Evolutionary conservation across 345 rosid genomes (phyloP).

Genomic region (Nasturtium officinale): DNA sequence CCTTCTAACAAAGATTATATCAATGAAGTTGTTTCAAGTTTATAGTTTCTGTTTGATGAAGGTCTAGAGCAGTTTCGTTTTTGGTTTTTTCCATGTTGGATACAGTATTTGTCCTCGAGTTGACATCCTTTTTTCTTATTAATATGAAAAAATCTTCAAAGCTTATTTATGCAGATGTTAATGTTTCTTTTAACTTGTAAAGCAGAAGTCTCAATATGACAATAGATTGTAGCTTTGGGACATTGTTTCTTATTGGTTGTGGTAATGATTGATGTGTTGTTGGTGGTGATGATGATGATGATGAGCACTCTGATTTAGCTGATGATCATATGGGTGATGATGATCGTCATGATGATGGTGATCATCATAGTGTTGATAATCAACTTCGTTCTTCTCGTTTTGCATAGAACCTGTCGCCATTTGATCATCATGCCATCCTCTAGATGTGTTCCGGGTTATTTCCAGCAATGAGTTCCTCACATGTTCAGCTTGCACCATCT

Average conservation of each 20-base stretch:
- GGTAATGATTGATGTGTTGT: constrained; percentile 49
- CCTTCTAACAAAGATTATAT: constrained; percentile 38
- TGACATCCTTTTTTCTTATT: constrained; percentile 11
- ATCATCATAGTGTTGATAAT: constrained; percentile 44
- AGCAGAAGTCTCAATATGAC: constrained; percentile 1
- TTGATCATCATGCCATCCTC: constrained; percentile 56
- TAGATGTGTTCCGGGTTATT: constrained; percentile 60
- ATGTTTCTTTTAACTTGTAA: constrained; percentile 16
- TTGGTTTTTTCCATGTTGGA: constrained; percentile 10
- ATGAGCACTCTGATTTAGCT: constrained; percentile 41
- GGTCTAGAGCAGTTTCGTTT: constrained; percentile 13
- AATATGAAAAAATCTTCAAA: constrained; percentile 19
- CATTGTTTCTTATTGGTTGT: constrained; percentile 37
- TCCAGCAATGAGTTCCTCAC: constrained; percentile 79
- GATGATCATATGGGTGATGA: constrained; percentile 45
- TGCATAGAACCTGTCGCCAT: constrained; percentile 48
- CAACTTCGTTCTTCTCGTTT: constrained; percentile 45
- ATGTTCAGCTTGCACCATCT: constrained; percentile 76
- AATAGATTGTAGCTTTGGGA: background rate
- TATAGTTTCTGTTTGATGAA: constrained; percentile 11
- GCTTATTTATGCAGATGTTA: background rate
- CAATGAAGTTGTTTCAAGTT: constrained; percentile 1
- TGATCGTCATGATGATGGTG: constrained; percentile 46
- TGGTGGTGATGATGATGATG: constrained; percentile 50
- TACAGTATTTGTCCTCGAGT: background rate